A percentile compares a stretch with the other conserved stretches of the same genome.
phyloP scores from a whole-genome alignment of 2,329 filamentous ascomycete genomes.

The Pseudogymnoascus sp. region DNA sequence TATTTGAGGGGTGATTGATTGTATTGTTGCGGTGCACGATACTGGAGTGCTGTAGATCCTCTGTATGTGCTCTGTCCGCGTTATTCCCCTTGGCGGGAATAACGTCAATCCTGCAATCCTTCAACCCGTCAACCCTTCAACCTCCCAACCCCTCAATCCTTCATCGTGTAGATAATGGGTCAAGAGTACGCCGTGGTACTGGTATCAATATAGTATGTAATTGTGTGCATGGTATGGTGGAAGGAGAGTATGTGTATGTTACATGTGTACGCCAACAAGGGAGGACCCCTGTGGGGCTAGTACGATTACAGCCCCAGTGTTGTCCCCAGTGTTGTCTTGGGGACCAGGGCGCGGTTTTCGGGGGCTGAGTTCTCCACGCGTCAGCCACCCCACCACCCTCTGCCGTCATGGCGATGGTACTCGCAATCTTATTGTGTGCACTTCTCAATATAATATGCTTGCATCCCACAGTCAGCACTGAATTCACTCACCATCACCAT shows the following conservation, averaged over 20 bases:
- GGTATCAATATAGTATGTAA: neutral
- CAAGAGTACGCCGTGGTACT: neutral
- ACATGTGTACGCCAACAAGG: neutral
- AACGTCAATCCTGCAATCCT: neutral
- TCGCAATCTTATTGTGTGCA: constrained; percentile 4
- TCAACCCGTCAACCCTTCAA: neutral
- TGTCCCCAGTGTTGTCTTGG: neutral
- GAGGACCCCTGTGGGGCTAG: neutral
- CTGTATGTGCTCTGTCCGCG: neutral
- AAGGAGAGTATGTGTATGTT: neutral
- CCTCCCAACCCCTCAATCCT: neutral
- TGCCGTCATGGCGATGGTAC: neutral
- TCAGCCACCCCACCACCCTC: neutral
- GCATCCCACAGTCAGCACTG: constrained; percentile 9
- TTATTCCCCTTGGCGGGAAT: neutral
- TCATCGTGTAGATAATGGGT: neutral
- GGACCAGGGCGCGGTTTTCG: constrained; percentile 2
- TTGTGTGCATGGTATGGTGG: no score
- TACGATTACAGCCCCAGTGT: neutral
- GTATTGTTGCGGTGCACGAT: neutral
- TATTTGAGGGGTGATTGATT: neutral
- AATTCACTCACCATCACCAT: neutral
- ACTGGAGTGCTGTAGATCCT: neutral
- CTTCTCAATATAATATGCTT: constrained; percentile 3
- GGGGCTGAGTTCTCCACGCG: constrained; percentile 4